These are phyloP conservation scores for Chondrus crispus DNA, from an alignment of 23 red algal species.

Conservation along the genomic window DNA sequence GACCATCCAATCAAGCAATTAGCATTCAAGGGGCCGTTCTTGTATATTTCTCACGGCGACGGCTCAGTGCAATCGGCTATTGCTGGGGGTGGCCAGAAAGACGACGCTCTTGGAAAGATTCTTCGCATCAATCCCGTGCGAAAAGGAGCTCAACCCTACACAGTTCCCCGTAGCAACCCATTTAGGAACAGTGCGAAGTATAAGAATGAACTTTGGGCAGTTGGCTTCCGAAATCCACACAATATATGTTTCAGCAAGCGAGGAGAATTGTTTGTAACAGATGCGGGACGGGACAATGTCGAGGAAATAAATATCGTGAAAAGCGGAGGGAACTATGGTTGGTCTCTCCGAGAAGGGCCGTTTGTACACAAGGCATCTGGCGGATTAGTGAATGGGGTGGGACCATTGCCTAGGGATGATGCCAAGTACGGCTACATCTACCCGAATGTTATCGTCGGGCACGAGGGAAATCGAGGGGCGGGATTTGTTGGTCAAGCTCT, in stretches of 20 bases:
- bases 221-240: slow-evolving; percentile 45
- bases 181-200: not conserved
- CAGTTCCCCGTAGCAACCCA: not conserved
- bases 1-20: slow-evolving; percentile 58
- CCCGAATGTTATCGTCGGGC: slow-evolving; percentile 1
- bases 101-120: slow-evolving; percentile 46
- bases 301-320: slow-evolving; percentile 28
- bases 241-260: slow-evolving; percentile 26
- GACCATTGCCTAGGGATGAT: not conserved
- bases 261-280: slow-evolving; percentile 11
- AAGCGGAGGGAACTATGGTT: slow-evolving; percentile 15
- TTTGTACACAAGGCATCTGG: slow-evolving; percentile 8
- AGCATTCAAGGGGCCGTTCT: slow-evolving; percentile 6
- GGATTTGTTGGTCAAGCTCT: slow-evolving; percentile 37
- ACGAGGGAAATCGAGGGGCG: slow-evolving; percentile 9
- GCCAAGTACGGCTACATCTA: not conserved
- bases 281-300: slow-evolving; percentile 37
- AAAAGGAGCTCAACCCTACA: not conserved
- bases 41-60: slow-evolving; percentile 37
- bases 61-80: slow-evolving; percentile 49
- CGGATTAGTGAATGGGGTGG: slow-evolving; percentile 8
- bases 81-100: slow-evolving; percentile 35
- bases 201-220: slow-evolving; percentile 19
- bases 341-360: slow-evolving; percentile 36
- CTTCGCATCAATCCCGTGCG: slow-evolving; percentile 29